Conservation (phyloP, 164 flowering plant species). For the Cinnamomum micranthum region DNA sequence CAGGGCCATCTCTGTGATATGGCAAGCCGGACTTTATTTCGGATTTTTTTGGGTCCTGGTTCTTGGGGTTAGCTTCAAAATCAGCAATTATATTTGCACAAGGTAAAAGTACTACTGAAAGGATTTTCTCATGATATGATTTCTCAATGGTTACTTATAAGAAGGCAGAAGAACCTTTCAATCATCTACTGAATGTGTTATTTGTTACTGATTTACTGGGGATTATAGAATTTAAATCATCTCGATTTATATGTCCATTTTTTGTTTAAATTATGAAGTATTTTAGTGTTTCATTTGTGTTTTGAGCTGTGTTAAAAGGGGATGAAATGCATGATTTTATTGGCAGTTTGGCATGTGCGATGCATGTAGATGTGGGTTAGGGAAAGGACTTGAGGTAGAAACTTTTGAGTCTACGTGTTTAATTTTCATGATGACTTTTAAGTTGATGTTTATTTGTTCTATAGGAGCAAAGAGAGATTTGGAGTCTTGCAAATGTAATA, state of each 20-base stretch:
- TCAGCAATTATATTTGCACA: constrained; percentile 34
- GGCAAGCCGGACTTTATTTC: constrained; percentile 29
- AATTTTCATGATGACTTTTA: no score
- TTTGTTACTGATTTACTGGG: neutral
- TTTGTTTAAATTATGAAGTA: neutral
- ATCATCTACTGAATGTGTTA: neutral
- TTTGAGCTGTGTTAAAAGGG: neutral
- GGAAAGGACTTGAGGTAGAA: no score
- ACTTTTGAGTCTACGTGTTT: no score
- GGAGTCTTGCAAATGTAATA: no score
- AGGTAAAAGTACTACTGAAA: constrained; percentile 14
- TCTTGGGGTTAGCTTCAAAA: constrained; percentile 37
- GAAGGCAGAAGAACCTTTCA: neutral
- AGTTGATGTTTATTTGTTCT: no score
- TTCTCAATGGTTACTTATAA: neutral
- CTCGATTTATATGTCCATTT: neutral
- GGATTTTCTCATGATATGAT: neutral
- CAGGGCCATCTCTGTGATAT: constrained; percentile 28
- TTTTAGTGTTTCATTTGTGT: neutral
- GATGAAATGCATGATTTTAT: no score
- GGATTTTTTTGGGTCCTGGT: constrained; percentile 44
- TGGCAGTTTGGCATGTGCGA: no score
- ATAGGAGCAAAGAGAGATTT: no score
- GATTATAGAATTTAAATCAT: no score
- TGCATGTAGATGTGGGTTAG: no score